Evolutionary conservation across 805 yeast species (phyloP), one percentile per base, ranked within the genome.

Genomic region (Pichia cephalocereana): DNA sequence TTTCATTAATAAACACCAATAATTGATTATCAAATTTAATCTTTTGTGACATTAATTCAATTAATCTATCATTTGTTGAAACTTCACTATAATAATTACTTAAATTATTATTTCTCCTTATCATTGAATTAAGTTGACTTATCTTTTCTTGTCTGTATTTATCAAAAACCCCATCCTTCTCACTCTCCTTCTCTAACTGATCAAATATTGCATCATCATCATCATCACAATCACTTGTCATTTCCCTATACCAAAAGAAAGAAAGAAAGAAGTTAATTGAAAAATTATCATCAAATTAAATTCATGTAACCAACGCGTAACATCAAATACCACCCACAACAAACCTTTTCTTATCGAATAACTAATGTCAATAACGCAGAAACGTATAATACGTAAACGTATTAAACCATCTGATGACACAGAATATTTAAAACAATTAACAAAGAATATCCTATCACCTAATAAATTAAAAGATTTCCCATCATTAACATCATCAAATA

Each of bases 1-100:
- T 65, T 9, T 78, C 77, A 51, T 82, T 80, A 57, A 71, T 79
- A 58, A 86, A 83, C 55, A 83, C 86, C 6, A 86, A 72, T 6
- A 85, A 71, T 2, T 48, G 40, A 10, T 48, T 40, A 2, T n/a
- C 15, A 5, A 11, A 28, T n/a, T 37, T 26, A 26, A 14, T 14
- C 17, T 28, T 8, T 8, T 8, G 6, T 9, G 27, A 11, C 38
- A 19, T 7, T 39, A 38, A n/a, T 17, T 9, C 8, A 19, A 17
- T 44, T 26, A 44, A 36, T 3, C 38, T 40, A 7, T 36, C 28
- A 14, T 41, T 47, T 2, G 28, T 23, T 0, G 14, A 3, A 18
- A 14, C 40, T 19, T 12, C 12, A 10, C 19, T 41, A 10, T 43
- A 44, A 8, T 60, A 18, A 52, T 47, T 41, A 61, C 63, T 32